Conservation (phyloP, 2,329 filamentous ascomycete genomes). For the Fusarium humuli region DNA sequence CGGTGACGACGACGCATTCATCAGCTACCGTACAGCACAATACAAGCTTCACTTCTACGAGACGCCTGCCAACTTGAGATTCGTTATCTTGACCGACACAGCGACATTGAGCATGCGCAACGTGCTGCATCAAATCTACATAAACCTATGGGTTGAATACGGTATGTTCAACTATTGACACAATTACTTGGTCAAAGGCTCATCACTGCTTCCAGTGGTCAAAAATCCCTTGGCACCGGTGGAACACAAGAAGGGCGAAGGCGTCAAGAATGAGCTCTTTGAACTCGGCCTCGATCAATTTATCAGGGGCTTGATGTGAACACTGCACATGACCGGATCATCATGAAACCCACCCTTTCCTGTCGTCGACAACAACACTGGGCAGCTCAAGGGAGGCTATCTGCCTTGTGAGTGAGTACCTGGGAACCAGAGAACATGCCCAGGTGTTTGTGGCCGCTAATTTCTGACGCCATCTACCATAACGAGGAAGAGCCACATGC, state of each 20-base stretch:
- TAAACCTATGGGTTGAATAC: constrained; percentile 97
- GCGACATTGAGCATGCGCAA: constrained; percentile 90
- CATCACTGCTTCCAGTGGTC: constrained; percentile 62
- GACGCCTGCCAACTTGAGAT: constrained; percentile 93
- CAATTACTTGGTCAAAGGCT: neutral
- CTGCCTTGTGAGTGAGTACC: neutral
- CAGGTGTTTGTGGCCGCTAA: neutral
- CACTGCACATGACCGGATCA: neutral
- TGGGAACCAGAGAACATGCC: neutral
- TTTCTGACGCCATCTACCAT: neutral
- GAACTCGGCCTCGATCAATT: constrained; percentile 82
- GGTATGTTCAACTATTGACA: constrained; percentile 63
- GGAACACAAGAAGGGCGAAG: constrained; percentile 75
- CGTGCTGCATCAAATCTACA: constrained; percentile 97
- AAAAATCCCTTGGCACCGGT: constrained; percentile 77
- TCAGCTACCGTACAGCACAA: constrained; percentile 90
- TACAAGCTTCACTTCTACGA: constrained; percentile 99
- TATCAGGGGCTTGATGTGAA: constrained; percentile 72
- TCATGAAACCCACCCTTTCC: constrained; percentile 17
- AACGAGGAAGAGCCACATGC: neutral
- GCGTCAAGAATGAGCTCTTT: constrained; percentile 78
- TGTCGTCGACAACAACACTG: neutral
- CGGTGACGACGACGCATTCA: constrained; percentile 93
- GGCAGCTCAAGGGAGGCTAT: neutral
- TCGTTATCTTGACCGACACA: constrained; percentile 95